Evolutionary conservation across 306 rosid genomes (phyloP).

Genomic region (Sicyos edulis): DNA sequence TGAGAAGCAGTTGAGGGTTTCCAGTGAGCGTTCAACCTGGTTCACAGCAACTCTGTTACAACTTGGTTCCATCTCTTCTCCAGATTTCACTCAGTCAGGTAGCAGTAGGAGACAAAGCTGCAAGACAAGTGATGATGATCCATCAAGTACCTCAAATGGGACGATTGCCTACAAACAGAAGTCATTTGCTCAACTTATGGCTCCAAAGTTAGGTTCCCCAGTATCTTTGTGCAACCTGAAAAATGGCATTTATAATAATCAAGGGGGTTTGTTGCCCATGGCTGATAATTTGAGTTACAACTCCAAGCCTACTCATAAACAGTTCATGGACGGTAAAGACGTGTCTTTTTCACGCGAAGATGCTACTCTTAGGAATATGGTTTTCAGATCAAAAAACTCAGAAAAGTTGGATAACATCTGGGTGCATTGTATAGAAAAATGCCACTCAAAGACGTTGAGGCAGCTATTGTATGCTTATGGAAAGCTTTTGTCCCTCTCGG

Average conservation of each 20-base stretch:
- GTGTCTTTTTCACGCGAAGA: constrained; percentile 46
- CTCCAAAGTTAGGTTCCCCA: constrained; percentile 39
- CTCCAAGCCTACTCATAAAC: constrained; percentile 47
- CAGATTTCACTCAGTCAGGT: constrained; percentile 65
- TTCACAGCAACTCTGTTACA: constrained; percentile 90
- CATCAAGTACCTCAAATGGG: constrained; percentile 77
- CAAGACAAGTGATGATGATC: constrained; percentile 68
- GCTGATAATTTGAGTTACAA: constrained; percentile 37
- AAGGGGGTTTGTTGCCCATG: constrained; percentile 37
- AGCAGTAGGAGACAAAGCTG: constrained; percentile 84
- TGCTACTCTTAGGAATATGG: constrained; percentile 42
- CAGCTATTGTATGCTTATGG: constrained; percentile 76
- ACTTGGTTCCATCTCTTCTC: constrained; percentile 81
- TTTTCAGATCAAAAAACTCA: constrained; percentile 50
- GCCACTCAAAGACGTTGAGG: constrained; percentile 88
- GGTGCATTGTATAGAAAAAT: constrained; percentile 67
- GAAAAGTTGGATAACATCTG: constrained; percentile 66
- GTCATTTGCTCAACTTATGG: constrained; percentile 44
- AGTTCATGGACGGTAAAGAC: constrained; percentile 40
- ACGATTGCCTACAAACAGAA: constrained; percentile 40
- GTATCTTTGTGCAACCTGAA: constrained; percentile 38
- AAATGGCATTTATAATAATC: constrained; percentile 40
- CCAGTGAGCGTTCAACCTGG: constrained; percentile 96
- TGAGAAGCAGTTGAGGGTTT: constrained; percentile 84
- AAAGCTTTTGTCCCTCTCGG: constrained; percentile 84